These are phyloP conservation scores for Cornus suecica DNA, from an alignment of 148 eudicot species.

Conservation along the genomic window DNA sequence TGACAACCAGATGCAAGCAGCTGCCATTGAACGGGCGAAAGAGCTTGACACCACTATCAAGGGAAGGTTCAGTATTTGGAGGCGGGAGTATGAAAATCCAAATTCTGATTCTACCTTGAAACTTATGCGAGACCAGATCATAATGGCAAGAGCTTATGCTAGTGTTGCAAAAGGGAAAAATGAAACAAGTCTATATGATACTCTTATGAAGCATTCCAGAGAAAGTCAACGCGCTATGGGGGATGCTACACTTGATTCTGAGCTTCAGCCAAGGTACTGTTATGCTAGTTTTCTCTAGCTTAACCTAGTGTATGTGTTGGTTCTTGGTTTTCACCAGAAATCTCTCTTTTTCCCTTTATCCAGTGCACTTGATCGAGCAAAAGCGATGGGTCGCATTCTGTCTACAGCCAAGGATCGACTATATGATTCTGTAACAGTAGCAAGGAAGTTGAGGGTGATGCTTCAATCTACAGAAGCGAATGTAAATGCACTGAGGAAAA, in stretches of 20 bases:
- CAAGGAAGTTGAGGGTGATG: constrained; percentile 90
- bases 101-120: constrained; percentile 89
- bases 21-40: constrained; percentile 76
- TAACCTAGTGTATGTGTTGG: constrained; percentile 3
- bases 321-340: constrained; percentile 13
- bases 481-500: constrained; percentile 61
- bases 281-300: neutral
- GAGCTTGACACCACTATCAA: constrained; percentile 68
- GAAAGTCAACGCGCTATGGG: constrained; percentile 62
- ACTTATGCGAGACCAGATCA: constrained; percentile 95
- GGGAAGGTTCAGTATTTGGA: constrained; percentile 93
- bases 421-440: constrained; percentile 64
- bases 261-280: constrained; percentile 71
- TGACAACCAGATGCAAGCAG: constrained; percentile 66
- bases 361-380: constrained; percentile 88
- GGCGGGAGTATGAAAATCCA: constrained; percentile 82
- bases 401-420: constrained; percentile 80
- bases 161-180: constrained; percentile 81
- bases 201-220: constrained; percentile 60
- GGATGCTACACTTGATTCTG: constrained; percentile 82
- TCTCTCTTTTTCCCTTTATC: constrained; percentile 21
- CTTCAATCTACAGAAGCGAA: constrained; percentile 73
- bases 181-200: constrained; percentile 60
- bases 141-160: constrained; percentile 98
- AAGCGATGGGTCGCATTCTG: constrained; percentile 80